Conservation (phyloP, 345 rosid species). For the Diplotaxis tenuifolia region DNA sequence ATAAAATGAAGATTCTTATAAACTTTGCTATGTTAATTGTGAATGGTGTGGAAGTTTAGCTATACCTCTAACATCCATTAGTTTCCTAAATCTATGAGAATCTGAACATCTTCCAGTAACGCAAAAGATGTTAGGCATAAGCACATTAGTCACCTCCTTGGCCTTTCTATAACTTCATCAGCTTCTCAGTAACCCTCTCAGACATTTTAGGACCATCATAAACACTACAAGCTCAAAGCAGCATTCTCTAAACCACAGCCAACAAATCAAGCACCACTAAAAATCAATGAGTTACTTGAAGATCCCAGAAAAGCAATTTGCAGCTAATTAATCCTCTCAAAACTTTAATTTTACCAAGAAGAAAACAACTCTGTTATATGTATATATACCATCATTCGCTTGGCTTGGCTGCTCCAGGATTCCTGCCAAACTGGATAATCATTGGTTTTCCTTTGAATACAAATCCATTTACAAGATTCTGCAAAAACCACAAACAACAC, state of each 20-base stretch:
- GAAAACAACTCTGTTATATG: neutral
- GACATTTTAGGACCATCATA: constrained; percentile 66
- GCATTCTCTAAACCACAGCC: constrained; percentile 68
- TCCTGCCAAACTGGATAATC: constrained; percentile 88
- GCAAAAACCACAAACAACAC: constrained; percentile 34
- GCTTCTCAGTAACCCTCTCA: constrained; percentile 58
- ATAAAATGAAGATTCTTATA: neutral
- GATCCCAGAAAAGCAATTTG: neutral
- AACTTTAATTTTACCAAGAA: neutral
- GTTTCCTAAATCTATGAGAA: constrained; percentile 54
- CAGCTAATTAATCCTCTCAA: neutral
- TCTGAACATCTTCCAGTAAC: constrained; percentile 65
- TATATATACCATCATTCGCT: constrained; percentile 30
- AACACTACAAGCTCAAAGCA: constrained; percentile 74
- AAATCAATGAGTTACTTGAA: neutral
- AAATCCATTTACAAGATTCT: constrained; percentile 84
- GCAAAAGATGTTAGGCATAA: constrained; percentile 59
- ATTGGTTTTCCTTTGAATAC: constrained; percentile 85
- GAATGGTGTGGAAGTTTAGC: constrained; percentile 52
- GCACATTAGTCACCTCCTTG: constrained; percentile 80
- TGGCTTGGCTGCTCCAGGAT: constrained; percentile 55
- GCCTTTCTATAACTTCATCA: constrained; percentile 62
- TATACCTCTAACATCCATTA: constrained; percentile 52
- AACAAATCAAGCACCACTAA: neutral
- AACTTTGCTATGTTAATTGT: constrained; percentile 8